Conservation (phyloP, 805 yeast species). For the Komagataella pseudopastoris region DNA sequence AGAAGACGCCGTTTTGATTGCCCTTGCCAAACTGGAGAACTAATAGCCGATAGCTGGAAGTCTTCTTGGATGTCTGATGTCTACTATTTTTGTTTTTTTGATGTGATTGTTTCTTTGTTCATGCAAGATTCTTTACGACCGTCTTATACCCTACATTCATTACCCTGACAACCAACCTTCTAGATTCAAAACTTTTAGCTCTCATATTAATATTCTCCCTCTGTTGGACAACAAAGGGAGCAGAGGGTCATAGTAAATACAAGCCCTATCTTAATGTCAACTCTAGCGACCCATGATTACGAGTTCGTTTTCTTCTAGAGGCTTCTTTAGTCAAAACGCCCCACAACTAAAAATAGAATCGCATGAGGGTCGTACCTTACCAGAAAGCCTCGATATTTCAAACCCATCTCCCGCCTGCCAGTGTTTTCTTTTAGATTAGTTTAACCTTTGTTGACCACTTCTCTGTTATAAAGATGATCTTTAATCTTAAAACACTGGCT, state of each 20-base stretch:
- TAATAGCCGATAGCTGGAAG: not conserved
- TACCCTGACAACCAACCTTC: not conserved
- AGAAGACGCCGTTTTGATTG: conserved; percentile 60
- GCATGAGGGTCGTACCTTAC: not conserved
- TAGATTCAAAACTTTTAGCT: not conserved
- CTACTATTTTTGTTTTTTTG: not conserved
- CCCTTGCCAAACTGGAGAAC: conserved; percentile 25
- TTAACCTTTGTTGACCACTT: not conserved
- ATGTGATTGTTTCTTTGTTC: no score
- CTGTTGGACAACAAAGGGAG: not conserved
- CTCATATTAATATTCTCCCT: not conserved
- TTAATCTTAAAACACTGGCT: not conserved
- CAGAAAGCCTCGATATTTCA: not conserved
- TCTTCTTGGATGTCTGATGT: not conserved
- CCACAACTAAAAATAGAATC: not conserved
- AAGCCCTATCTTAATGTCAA: not conserved
- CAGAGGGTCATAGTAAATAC: not conserved
- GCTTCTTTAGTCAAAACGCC: no score
- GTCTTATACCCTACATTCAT: not conserved
- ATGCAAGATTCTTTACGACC: not conserved
- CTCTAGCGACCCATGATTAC: not conserved
- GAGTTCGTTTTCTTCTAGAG: not conserved
- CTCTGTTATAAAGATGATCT: not conserved
- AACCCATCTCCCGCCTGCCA: not conserved
- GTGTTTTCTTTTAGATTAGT: not conserved